Evolutionary conservation across 768 basidiomycete species (phyloP).

Genomic region (Tylopilus subfusipes): DNA sequence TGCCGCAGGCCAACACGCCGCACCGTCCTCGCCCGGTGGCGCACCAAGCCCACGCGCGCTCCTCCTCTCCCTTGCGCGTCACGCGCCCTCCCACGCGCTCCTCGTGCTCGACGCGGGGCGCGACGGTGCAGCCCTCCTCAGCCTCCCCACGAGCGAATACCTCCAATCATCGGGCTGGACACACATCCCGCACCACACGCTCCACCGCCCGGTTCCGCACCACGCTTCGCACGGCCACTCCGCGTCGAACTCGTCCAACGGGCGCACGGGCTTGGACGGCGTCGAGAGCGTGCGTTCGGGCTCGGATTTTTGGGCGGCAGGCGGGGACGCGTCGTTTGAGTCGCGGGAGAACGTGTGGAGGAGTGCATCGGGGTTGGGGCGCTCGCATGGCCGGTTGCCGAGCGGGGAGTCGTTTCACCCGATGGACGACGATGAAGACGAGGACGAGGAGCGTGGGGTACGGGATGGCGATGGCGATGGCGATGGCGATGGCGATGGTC

Average conservation of each 20-base stretch:
- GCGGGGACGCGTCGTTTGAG: conserved; percentile 21
- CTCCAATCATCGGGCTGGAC: conserved; percentile 83
- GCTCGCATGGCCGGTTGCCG: conserved; percentile 10
- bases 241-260: conserved; percentile 16
- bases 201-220: conserved; percentile 1
- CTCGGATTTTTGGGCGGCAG: conserved; percentile 71
- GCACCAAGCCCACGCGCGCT: conserved; percentile 67
- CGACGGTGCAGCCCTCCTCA: conserved; percentile 77
- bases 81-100: conserved; percentile 68
- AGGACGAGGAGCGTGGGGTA: conserved; percentile 6
- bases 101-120: conserved; percentile 80
- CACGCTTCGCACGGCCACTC: conserved; percentile 18
- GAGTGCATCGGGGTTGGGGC: background rate
- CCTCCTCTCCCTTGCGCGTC: conserved; percentile 65
- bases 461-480: conserved; percentile 12
- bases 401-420: conserved; percentile 34
- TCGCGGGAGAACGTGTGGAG: conserved; percentile 20
- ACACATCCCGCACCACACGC: conserved; percentile 11
- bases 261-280: conserved; percentile 26
- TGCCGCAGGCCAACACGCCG: too few relatives aligned
- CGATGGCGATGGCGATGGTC: conserved; percentile 11
- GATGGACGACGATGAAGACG: conserved; percentile 28
- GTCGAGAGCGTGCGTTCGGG: conserved; percentile 55
- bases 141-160: conserved; percentile 79
- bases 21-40: conserved; percentile 40